Evolutionary conservation across 805 yeast genomes (phyloP).

Genomic region (Saccharomyces kudriavzevii): DNA sequence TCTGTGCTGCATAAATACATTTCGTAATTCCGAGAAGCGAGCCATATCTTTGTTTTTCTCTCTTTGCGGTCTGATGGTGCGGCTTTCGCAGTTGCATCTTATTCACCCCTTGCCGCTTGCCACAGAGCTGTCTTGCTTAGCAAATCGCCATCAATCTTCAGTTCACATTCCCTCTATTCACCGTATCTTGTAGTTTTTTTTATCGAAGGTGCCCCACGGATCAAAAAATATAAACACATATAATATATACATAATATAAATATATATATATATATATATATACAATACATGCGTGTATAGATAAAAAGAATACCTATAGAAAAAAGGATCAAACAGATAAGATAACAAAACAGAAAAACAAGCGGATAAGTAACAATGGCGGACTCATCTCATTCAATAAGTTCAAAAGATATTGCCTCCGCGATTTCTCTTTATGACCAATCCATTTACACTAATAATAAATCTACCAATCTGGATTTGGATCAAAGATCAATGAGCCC

Average conservation of each 20-base stretch:
- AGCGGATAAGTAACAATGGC: constrained; percentile 4
- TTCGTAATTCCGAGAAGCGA: background rate
- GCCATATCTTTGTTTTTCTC: constrained; percentile 1
- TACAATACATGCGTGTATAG: background rate
- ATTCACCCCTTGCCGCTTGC: background rate
- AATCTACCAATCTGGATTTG: constrained; percentile 1
- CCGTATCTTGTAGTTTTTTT: background rate
- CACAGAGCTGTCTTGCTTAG: background rate
- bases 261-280: background rate
- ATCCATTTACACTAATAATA: constrained; percentile 5
- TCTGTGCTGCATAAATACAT: background rate
- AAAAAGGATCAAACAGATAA: background rate
- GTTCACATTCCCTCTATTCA: background rate
- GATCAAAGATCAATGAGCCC: constrained; percentile 16
- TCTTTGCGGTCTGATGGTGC: background rate
- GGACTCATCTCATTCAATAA: constrained; percentile 13
- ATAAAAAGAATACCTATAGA: background rate
- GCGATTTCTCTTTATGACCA: constrained; percentile 17
- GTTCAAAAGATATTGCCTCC: constrained; percentile 18
- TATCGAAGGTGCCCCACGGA: background rate
- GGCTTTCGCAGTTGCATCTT: background rate
- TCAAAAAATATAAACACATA: too few species aligned
- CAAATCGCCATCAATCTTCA: background rate
- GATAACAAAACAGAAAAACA: background rate
- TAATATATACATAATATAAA: background rate